Conservation (phyloP, 108 stramenopile genomes). For the Skeletonema marinoi region DNA sequence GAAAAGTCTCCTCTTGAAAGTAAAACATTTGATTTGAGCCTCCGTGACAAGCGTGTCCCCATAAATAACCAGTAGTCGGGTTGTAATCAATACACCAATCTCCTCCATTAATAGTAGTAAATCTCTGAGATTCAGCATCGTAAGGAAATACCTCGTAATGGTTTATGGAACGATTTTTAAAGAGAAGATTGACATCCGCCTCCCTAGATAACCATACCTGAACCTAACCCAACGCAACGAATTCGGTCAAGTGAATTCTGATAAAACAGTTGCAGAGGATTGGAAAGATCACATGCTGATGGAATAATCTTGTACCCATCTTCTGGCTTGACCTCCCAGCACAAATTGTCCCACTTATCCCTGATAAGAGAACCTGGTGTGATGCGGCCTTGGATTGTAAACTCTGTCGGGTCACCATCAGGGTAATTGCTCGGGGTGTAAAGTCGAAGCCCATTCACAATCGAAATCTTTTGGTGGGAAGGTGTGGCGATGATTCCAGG, state of each 20-base stretch:
- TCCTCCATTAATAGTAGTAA: neutral
- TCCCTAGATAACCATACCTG: too few species aligned
- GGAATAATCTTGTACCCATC: neutral
- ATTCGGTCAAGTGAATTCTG: neutral
- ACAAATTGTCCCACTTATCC: neutral
- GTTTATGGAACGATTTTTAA: neutral
- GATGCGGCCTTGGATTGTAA: neutral
- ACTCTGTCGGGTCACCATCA: constrained; percentile 11
- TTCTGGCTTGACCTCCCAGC: constrained; percentile 2
- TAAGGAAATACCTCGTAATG: neutral
- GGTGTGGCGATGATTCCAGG: neutral
- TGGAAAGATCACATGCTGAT: neutral
- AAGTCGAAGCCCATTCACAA: constrained; percentile 14
- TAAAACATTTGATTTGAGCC: neutral
- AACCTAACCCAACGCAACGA: neutral
- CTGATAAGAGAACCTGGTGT: neutral
- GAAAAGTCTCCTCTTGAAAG: neutral
- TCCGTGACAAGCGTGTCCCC: neutral
- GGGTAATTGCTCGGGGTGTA: constrained; percentile 11
- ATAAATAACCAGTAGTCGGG: neutral
- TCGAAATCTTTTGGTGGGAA: neutral
- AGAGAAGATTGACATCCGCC: too few species aligned
- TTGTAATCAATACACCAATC: neutral
- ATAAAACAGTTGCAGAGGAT: constrained; percentile 3
- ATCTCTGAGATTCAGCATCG: neutral